Conservation (phyloP, 169 alveolate genomes). For the Neospora caninum region DNA sequence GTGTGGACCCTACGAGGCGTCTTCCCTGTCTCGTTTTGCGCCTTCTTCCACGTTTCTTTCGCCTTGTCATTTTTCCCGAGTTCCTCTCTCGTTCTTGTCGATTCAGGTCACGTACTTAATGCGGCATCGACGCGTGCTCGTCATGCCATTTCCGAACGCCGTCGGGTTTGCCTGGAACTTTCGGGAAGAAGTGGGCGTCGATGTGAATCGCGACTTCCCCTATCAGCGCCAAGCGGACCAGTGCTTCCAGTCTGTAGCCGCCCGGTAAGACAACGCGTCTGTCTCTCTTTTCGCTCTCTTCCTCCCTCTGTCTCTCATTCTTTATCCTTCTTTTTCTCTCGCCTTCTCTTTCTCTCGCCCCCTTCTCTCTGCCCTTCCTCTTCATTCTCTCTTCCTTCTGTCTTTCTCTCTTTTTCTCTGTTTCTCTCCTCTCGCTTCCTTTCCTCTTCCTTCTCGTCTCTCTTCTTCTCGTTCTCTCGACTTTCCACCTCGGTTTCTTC, state of each 20-base stretch:
- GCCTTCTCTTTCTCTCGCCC: too few species aligned
- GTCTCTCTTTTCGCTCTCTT: neutral
- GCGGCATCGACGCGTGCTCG: conserved; percentile 37
- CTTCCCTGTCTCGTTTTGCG: too few species aligned
- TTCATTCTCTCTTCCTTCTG: neutral
- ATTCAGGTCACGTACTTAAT: conserved; percentile 33
- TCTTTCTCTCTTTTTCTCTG: neutral
- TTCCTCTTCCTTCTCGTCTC: neutral
- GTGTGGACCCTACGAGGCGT: too few species aligned
- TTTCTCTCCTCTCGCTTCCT: neutral
- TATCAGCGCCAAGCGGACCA: conserved; percentile 11
- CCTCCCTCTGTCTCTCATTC: too few species aligned
- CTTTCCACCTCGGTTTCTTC: too few species aligned
- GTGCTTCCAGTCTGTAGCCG: conserved; percentile 36
- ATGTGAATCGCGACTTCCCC: conserved; percentile 69
- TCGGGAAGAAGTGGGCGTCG: conserved; percentile 50
- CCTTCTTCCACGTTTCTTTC: neutral
- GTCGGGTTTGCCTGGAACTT: conserved; percentile 34
- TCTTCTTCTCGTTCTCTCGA: too few species aligned
- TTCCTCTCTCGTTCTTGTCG: neutral
- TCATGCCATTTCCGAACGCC: conserved; percentile 45
- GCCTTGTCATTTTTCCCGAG: neutral
- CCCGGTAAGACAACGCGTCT: neutral
- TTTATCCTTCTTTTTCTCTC: too few species aligned
- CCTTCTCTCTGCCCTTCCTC: neutral